These are phyloP conservation scores for Ceratobasidium sp. DNA, from an alignment of 1,284 basidiomycete genomes.

Conservation along the genomic window DNA sequence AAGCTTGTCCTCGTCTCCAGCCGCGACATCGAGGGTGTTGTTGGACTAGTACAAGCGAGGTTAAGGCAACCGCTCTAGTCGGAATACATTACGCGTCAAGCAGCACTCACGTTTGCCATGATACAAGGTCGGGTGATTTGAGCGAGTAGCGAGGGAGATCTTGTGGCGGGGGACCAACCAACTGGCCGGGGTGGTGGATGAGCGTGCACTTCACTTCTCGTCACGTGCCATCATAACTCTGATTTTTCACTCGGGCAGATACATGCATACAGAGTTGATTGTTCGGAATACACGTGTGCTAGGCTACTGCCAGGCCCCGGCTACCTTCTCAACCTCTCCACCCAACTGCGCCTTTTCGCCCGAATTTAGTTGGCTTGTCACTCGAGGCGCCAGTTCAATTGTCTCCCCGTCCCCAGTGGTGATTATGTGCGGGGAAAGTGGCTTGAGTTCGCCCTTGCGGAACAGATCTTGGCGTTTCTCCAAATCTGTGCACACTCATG, in stretches of 20 bases:
- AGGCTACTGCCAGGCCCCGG: conserved; percentile 27
- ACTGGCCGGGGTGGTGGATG: conserved; percentile 31
- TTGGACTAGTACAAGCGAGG: conserved; percentile 17
- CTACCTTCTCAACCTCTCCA: conserved; percentile 4
- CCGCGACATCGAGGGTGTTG: conserved; percentile 29
- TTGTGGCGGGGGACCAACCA: conserved; percentile 34
- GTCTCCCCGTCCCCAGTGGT: conserved; percentile 42
- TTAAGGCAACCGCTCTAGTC: neutral
- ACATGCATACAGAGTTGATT: neutral
- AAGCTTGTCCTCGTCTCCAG: conserved; percentile 76
- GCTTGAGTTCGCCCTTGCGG: conserved; percentile 55
- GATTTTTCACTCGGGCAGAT: conserved; percentile 12
- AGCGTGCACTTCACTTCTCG: conserved; percentile 33
- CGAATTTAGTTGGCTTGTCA: conserved; percentile 34
- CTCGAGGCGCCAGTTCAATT: conserved; percentile 43
- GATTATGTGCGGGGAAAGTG: conserved; percentile 53
- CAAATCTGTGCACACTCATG: conserved; percentile 64
- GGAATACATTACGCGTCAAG: neutral
- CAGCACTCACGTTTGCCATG: conserved; percentile 28
- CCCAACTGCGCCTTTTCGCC: conserved; percentile 11
- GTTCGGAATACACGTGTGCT: neutral
- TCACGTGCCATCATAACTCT: conserved; percentile 17
- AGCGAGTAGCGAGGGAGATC: conserved; percentile 6
- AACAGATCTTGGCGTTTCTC: conserved; percentile 84
- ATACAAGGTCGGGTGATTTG: neutral